A percentile compares a stretch with the other conserved stretches of the same genome.
These are phyloP conservation scores for Sonneratia caseolaris DNA, from an alignment of 345 rosid species.

Conservation along the genomic window DNA sequence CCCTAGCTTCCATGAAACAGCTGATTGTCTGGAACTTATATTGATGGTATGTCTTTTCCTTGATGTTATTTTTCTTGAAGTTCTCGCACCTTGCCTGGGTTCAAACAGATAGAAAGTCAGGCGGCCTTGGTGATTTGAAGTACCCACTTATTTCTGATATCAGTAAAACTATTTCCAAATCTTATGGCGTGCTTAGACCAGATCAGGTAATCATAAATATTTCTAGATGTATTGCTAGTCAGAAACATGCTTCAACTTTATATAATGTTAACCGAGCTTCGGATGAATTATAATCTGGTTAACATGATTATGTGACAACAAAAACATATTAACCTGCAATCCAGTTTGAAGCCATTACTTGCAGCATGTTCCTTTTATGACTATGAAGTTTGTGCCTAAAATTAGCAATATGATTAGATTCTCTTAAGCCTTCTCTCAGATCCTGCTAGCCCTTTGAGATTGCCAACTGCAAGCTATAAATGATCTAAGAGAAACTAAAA, in stretches of 20 bases:
- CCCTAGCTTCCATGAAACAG: not conserved
- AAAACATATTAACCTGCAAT: not conserved
- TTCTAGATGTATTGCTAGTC: not conserved
- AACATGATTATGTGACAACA: not conserved
- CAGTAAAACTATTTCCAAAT: constrained; percentile 81
- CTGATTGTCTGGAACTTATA: not conserved
- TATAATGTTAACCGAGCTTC: no score
- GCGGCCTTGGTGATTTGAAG: constrained; percentile 94
- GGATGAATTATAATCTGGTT: not conserved
- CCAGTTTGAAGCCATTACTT: not conserved
- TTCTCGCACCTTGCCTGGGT: constrained; percentile 99
- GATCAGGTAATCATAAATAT: constrained; percentile 50
- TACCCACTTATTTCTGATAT: constrained; percentile 83
- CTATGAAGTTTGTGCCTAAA: not conserved
- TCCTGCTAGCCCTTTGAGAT: no score
- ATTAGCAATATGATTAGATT: not conserved
- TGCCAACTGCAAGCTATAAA: no score
- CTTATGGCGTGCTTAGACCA: constrained; percentile 71
- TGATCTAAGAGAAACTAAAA: no score
- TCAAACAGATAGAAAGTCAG: constrained; percentile 94
- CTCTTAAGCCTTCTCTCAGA: not conserved
- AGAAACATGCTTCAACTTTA: no score
- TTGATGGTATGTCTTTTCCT: not conserved
- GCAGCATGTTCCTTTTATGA: not conserved
- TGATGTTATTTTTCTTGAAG: constrained; percentile 17